These are phyloP conservation scores for Piedraia hortae DNA, from an alignment of 2,329 filamentous ascomycete species.

Conservation along the genomic window DNA sequence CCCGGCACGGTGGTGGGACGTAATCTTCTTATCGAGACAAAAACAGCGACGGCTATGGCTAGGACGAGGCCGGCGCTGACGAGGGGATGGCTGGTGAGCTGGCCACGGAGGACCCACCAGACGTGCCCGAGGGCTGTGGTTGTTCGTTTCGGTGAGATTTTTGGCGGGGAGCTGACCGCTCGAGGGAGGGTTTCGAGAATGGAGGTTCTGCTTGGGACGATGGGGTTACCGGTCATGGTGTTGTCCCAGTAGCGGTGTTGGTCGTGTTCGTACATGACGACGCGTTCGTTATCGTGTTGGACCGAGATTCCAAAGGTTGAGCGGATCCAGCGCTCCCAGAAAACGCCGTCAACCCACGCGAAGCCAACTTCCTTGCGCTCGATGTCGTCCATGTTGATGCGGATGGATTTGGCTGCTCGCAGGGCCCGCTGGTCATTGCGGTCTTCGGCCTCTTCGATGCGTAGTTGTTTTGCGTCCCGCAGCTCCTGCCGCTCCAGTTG, in stretches of 20 bases:
- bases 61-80: conserved; percentile 26
- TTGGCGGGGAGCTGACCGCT: conserved; percentile 37
- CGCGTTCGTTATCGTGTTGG: conserved; percentile 53
- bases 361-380: conserved; percentile 76
- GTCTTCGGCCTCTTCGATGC: conserved; percentile 89
- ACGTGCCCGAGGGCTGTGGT: conserved; percentile 42
- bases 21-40: too few relatives aligned
- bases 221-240: conserved; percentile 67
- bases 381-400: conserved; percentile 69
- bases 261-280: conserved; percentile 93
- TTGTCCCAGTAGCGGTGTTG: conserved; percentile 87
- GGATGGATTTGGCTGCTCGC: conserved; percentile 65
- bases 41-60: conserved; percentile 16
- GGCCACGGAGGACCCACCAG: conserved; percentile 23
- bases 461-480: conserved; percentile 75
- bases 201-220: conserved; percentile 65
- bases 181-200: conserved; percentile 68
- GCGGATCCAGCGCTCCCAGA: conserved; percentile 91
- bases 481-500: conserved; percentile 81
- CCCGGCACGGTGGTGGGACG: too few relatives aligned
- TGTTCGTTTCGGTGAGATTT: conserved; percentile 53
- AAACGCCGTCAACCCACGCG: conserved; percentile 88
- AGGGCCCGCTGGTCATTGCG: conserved; percentile 70
- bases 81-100: conserved; percentile 18
- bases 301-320: conserved; percentile 88